Percentiles rank a stretch among this genome's conserved stretches.
These are phyloP conservation scores for Zea luxurians DNA, from an alignment of 176 grass and related monocot genomes.

Conservation along the genomic window DNA sequence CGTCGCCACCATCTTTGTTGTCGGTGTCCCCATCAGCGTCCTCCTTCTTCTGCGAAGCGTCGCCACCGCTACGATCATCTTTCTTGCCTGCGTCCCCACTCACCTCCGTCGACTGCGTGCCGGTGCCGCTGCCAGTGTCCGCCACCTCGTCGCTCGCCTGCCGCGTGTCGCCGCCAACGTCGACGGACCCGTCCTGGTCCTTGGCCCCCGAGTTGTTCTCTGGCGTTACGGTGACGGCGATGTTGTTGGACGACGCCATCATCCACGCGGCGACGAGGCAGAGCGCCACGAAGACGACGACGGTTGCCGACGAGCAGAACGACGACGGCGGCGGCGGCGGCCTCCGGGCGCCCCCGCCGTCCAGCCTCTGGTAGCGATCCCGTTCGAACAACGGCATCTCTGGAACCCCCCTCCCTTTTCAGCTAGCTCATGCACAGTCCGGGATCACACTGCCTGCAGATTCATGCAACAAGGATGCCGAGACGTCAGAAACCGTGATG, in stretches of 20 bases:
- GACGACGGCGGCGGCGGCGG: slow-evolving; percentile 55
- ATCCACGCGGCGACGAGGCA: slow-evolving; percentile 84
- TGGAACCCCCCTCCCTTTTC: background rate
- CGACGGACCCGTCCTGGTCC: slow-evolving; percentile 11
- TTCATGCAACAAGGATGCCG: background rate
- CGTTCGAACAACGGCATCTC: slow-evolving; percentile 73
- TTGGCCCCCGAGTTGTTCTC: slow-evolving; percentile 37
- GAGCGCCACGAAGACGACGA: slow-evolving; percentile 68
- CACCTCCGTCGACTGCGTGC: background rate
- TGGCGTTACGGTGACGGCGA: slow-evolving; percentile 42
- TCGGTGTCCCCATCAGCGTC: background rate
- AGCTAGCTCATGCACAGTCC: slow-evolving; percentile 36
- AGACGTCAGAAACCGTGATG: background rate
- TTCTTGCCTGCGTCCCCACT: too few species aligned
- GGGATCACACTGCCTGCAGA: background rate
- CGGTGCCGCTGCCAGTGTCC: background rate
- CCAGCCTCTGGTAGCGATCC: slow-evolving; percentile 51
- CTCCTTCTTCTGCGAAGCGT: background rate
- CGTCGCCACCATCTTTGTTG: background rate
- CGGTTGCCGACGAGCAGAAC: slow-evolving; percentile 60
- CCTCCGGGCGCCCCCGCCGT: slow-evolving; percentile 18
- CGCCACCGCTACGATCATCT: too few species aligned
- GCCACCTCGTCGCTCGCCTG: background rate
- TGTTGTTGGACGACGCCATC: slow-evolving; percentile 64
- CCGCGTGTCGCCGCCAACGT: too few species aligned